Evolutionary conservation across 306 rosid genomes (phyloP), one percentile per base, ranked within the genome.

Genomic region (Arachis stenosperma): DNA sequence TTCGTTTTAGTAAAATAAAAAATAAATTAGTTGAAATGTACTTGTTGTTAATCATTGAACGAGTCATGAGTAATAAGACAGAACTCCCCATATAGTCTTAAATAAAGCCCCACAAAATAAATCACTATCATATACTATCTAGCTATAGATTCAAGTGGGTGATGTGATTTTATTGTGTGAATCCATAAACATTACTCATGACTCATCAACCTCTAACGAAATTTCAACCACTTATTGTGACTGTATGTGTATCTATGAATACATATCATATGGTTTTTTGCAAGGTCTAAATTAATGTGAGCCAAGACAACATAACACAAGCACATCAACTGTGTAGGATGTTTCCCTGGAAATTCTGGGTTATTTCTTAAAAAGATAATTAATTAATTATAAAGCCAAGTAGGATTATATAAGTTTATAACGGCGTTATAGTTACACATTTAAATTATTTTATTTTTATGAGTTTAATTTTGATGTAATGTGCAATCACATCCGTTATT

Each of bases 331-430:
- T 43, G 52, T 43, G 52, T 2, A 7, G 4, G 79, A 67, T 60
- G 14, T 33, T 79, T 67, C 68, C n/a, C 6, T 6, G 75, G 11
- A 74, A 52, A 69, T 79, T 73, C 79, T 74, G 48, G 30, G 67
- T 5, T 67, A 15, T 67, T 74, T 79, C 79, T 67, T 15, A 36
- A 30, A 17, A 17, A 17, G 17, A 17, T 17, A 17, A 17, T 17
- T 17, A 17, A 17, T 17, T 17, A 17, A 42, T 69, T 61, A n/a
- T 43, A 52, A 42, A 27, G 9, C 14, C 13, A 59, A 59, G 14
- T 43, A 9, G 30, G 71, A 22, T 22, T 29, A 61, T 77, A 33
- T 50, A 40, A 40, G 40, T 68, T 56, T 36, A 41, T 56, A 72
- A 14, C 6, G 6, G 13, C 50, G 41, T 33, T 51, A 47, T 5